Percentiles rank a stretch among this genome's conserved stretches.
Conservation (phyloP, 176 grass and related monocot species). For the Carex myosuroides region DNA sequence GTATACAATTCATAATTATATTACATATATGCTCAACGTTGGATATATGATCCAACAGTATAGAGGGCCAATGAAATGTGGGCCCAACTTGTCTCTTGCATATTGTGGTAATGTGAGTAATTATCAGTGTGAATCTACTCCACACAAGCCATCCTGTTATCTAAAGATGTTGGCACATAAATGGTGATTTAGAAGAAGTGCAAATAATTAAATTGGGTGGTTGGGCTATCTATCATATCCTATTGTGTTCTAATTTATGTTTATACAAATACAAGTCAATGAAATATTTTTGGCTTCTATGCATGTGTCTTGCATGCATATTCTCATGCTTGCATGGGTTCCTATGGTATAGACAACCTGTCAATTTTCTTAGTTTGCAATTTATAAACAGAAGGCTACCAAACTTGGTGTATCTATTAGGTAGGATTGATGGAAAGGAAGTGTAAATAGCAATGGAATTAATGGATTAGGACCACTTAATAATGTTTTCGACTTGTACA, state of each 20-base stretch:
- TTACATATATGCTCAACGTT: too few species aligned
- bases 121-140: not conserved
- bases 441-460: not conserved
- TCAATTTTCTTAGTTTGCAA: conserved; percentile 15
- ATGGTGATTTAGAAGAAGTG: not conserved
- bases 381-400: not conserved
- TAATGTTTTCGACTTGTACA: not conserved
- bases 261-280: conserved; percentile 7
- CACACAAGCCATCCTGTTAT: not conserved
- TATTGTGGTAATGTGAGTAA: not conserved
- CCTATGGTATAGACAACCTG: conserved; percentile 5
- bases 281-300: not conserved
- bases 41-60: too few species aligned
- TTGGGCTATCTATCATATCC: not conserved
- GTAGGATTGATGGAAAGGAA: not conserved
- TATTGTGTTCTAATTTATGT: not conserved
- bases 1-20: too few species aligned
- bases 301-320: not conserved
- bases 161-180: not conserved
- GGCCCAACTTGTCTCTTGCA: not conserved
- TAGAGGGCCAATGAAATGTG: not conserved
- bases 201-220: not conserved
- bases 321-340: not conserved
- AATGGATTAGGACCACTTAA: not conserved
- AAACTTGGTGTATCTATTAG: not conserved